Percentiles rank a stretch among this genome's conserved stretches.
Conservation (phyloP, 768 basidiomycete species). For the Boletus insuetus region DNA sequence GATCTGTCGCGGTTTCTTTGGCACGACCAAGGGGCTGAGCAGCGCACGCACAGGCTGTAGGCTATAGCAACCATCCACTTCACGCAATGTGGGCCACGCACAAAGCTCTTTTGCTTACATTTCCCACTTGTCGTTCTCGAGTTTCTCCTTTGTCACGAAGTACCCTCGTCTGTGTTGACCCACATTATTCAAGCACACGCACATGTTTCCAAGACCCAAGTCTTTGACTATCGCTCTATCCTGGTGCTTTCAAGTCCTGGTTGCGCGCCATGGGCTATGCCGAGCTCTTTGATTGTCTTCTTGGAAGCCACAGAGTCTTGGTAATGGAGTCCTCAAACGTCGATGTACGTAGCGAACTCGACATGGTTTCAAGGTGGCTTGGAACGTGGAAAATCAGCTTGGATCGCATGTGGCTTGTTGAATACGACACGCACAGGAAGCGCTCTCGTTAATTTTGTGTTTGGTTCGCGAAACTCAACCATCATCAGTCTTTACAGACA, state of each 20-base stretch:
- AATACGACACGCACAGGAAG: slow-evolving; percentile 38
- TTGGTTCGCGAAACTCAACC: slow-evolving; percentile 12
- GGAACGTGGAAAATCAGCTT: slow-evolving; percentile 22
- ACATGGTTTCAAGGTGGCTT: slow-evolving; percentile 48
- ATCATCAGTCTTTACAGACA: slow-evolving; percentile 19
- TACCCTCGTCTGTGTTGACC: slow-evolving; percentile 19
- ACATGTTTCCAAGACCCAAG: slow-evolving; percentile 42
- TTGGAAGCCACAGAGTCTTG: slow-evolving; percentile 16
- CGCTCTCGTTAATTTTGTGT: slow-evolving; percentile 9
- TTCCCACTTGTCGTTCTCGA: slow-evolving; percentile 32
- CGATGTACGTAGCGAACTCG: slow-evolving; percentile 49
- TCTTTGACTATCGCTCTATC: slow-evolving; percentile 43
- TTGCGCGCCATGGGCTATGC: slow-evolving; percentile 53
- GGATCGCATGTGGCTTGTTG: slow-evolving; percentile 21
- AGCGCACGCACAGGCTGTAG: slow-evolving; percentile 36
- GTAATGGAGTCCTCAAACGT: slow-evolving; percentile 49
- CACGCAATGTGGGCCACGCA: slow-evolving; percentile 32
- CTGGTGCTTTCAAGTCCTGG: slow-evolving; percentile 53
- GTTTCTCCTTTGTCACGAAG: slow-evolving; percentile 6
- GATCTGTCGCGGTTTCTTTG: slow-evolving; percentile 46
- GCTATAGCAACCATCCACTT: slow-evolving; percentile 1
- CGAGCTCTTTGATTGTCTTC: slow-evolving; percentile 19
- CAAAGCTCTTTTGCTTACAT: slow-evolving; percentile 28
- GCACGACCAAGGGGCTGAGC: slow-evolving; percentile 35
- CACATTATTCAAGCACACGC: slow-evolving; percentile 34